Evolutionary conservation across 2,329 filamentous ascomycete genomes (phyloP), one percentile per base, ranked within the genome.

Genomic region (Trichoderma sp.): DNA sequence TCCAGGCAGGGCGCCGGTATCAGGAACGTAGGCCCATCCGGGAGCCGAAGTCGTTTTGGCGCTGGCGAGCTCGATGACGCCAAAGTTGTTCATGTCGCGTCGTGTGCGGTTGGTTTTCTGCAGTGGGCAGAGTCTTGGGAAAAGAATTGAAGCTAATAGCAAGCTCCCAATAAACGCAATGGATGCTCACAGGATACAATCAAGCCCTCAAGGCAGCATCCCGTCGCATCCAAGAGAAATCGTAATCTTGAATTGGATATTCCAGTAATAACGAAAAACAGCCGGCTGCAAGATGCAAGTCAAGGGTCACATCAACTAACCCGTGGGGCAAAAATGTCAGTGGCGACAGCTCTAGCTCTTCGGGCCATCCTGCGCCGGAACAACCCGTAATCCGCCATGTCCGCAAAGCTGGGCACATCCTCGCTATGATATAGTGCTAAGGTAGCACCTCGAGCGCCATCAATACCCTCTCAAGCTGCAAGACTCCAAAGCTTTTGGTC

Each of bases 1-100:
- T 13, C 88, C 71, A 3, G 72, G 86, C 70, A 88, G 86, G 70
- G 88, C 86, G 55, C 80, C 87, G 79, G 88, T 90, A 78, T 97
- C 93, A 34, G 94, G 91, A 1, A 98, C 93, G 80, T 97, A 97
- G 13, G 94, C 94, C 92, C 94, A 98, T 77, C 95, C 95, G 1
- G 95, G 94, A 1, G 93, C 92, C 58, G 88, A 85, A 58, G 89
- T 88, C 17, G 90, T 90, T 73, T 89, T 90, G 32, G 90, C 85
- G 78, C 89, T 90, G 43, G 93, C 92, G 71, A 98, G 85, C 76
- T 97, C 92, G 81, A 97, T 91, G 77, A 98, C 93, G 77, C 93
- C 92, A 75, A 92, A 91, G 77, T 90, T 89, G 78, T 89, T 88
- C 87, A 90, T 91, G 47, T 53, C 47, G 47, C 47, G 47, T 23